Evolutionary conservation across 2,329 filamentous ascomycete species (phyloP).

Genomic region (Zymoseptoria crescenta): DNA sequence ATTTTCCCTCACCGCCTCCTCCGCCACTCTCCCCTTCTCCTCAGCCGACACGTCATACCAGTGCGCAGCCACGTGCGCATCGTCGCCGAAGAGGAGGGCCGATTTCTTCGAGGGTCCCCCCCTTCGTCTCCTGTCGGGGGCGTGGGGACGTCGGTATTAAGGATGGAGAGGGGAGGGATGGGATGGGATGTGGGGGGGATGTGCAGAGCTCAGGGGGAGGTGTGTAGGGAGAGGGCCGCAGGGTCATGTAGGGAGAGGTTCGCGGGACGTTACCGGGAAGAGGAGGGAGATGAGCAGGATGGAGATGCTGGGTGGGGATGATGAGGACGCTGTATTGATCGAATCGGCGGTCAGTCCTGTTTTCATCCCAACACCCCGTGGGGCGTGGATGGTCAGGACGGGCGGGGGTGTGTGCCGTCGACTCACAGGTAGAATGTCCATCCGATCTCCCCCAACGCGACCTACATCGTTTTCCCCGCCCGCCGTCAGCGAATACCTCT

Average conservation of each 20-base stretch:
- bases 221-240: not conserved
- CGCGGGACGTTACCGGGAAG: constrained; percentile 11
- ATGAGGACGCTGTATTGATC: constrained; percentile 30
- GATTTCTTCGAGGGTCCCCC: constrained; percentile 35
- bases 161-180: too few species aligned
- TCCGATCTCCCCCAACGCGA: constrained; percentile 30
- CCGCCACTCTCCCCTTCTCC: constrained; percentile 15
- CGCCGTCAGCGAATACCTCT: too few species aligned
- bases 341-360: too few species aligned
- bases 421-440: constrained; percentile 38
- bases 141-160: too few species aligned
- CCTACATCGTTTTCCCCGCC: too few species aligned
- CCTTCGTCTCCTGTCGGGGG: constrained; percentile 19
- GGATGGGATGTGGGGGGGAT: constrained; percentile 19
- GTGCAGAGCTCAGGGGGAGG: not conserved
- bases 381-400: not conserved
- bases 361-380: too few species aligned
- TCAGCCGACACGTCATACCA: constrained; percentile 19
- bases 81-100: constrained; percentile 26
- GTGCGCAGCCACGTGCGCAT: constrained; percentile 16
- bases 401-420: not conserved
- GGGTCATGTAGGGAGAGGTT: too few species aligned
- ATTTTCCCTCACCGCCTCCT: constrained; percentile 12
- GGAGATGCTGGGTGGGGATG: constrained; percentile 21
- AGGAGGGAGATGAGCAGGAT: constrained; percentile 18